These are phyloP conservation scores for Flammula alnicola DNA, from an alignment of 1,284 basidiomycete genomes.

Conservation along the genomic window DNA sequence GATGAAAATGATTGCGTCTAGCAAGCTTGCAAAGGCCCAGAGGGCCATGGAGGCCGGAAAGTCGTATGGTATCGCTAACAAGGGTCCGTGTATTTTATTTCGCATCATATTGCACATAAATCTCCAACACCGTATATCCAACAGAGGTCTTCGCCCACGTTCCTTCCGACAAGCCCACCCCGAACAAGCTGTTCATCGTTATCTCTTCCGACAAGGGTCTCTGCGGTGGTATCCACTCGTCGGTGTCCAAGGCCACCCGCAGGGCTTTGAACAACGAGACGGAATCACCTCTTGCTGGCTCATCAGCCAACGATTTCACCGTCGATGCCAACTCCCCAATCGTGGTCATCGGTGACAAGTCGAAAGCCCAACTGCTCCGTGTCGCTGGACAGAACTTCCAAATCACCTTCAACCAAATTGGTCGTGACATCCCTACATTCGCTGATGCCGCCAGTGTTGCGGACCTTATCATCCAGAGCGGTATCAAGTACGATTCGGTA, in stretches of 20 bases:
- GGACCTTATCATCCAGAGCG: slow-evolving; percentile 89
- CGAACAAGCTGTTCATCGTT: slow-evolving; percentile 89
- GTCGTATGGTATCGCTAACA: slow-evolving; percentile 93
- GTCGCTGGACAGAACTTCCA: slow-evolving; percentile 69
- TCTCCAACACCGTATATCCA: too few species aligned
- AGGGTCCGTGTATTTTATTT: slow-evolving; percentile 60
- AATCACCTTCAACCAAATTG: slow-evolving; percentile 97
- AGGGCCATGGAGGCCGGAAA: slow-evolving; percentile 94
- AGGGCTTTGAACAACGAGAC: slow-evolving; percentile 59
- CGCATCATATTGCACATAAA: neutral
- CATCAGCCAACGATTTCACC: slow-evolving; percentile 48
- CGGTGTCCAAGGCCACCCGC: slow-evolving; percentile 90
- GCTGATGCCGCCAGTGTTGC: slow-evolving; percentile 94
- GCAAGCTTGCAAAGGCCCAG: slow-evolving; percentile 95
- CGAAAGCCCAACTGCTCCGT: slow-evolving; percentile 90
- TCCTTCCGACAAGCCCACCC: slow-evolving; percentile 60
- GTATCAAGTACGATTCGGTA: slow-evolving; percentile 87
- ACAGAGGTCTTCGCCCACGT: slow-evolving; percentile 85
- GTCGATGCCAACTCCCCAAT: slow-evolving; percentile 70
- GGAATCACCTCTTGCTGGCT: slow-evolving; percentile 64
- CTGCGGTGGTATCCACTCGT: slow-evolving; percentile 99
- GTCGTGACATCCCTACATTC: slow-evolving; percentile 96
- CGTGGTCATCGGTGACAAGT: slow-evolving; percentile 96
- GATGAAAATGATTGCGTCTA: slow-evolving; percentile 99
- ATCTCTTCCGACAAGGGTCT: slow-evolving; percentile 99